Evolutionary conservation across 768 basidiomycete species (phyloP).

Genomic region (Tremella mesenterica): DNA sequence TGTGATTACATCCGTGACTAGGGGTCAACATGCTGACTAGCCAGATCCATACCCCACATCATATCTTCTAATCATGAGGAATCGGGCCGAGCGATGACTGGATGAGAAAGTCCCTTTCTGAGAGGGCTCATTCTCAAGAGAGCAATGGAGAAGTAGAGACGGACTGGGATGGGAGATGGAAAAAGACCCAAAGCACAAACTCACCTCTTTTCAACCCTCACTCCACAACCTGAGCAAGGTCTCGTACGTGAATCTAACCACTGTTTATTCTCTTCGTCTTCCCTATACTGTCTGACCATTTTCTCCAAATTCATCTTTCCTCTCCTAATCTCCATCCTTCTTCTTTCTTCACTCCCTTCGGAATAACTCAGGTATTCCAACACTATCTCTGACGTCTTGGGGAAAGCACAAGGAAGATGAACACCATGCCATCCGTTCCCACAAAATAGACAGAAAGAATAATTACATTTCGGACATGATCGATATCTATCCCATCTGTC

Average conservation of each 20-base stretch:
- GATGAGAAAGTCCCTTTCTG: too few species aligned
- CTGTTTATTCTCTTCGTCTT: slow-evolving; percentile 63
- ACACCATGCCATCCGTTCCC: slow-evolving; percentile 81
- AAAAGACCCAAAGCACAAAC: too few species aligned
- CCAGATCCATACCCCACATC: not conserved
- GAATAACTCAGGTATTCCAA: slow-evolving; percentile 57
- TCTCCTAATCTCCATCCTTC: slow-evolving; percentile 55
- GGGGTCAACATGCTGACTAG: not conserved
- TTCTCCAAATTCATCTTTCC: slow-evolving; percentile 57
- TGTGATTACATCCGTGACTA: slow-evolving; percentile 71
- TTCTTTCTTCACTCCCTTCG: slow-evolving; percentile 52
- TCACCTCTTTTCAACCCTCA: slow-evolving; percentile 57
- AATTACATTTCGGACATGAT: slow-evolving; percentile 61
- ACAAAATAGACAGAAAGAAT: slow-evolving; percentile 77
- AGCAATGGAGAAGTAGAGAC: too few species aligned
- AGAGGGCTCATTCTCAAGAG: too few species aligned
- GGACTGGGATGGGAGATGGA: too few species aligned
- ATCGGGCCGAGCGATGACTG: too few species aligned
- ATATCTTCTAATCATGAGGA: too few species aligned
- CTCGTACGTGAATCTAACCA: slow-evolving; percentile 66
- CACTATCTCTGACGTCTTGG: slow-evolving; percentile 58
- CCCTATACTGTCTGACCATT: slow-evolving; percentile 58
- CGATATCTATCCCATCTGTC: slow-evolving; percentile 65
- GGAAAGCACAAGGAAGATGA: slow-evolving; percentile 60
- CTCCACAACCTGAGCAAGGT: slow-evolving; percentile 58